Evolutionary conservation across 257 asterid genomes (phyloP).

Genomic region (Gynochthodes officinalis): DNA sequence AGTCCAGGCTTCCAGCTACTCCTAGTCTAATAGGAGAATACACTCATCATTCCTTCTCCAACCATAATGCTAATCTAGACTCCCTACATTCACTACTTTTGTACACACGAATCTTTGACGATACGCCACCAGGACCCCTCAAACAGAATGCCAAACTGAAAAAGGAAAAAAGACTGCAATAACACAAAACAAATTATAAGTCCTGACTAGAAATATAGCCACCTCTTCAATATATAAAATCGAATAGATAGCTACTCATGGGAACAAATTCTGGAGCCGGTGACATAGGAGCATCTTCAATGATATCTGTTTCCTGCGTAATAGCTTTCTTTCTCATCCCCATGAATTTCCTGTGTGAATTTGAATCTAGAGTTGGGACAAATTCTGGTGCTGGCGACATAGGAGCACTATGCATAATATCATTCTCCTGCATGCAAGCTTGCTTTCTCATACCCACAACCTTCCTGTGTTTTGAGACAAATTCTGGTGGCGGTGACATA

Average conservation of each 20-base stretch:
- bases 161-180: slow-evolving; percentile 12
- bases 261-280: slow-evolving; percentile 48
- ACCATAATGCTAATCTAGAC: slow-evolving; percentile 4
- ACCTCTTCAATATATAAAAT: slow-evolving; percentile 37
- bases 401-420: slow-evolving; percentile 12
- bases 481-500: slow-evolving; percentile 41
- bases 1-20: slow-evolving; percentile 18
- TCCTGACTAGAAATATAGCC: slow-evolving; percentile 25
- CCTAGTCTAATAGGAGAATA: slow-evolving; percentile 2
- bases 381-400: slow-evolving; percentile 43
- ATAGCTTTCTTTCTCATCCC: slow-evolving; percentile 28
- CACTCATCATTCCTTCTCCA: background rate
- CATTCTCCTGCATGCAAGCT: slow-evolving; percentile 9
- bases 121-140: slow-evolving; percentile 6
- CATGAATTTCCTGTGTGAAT: slow-evolving; percentile 22
- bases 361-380: slow-evolving; percentile 30
- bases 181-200: slow-evolving; percentile 13
- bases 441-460: slow-evolving; percentile 27
- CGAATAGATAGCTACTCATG: slow-evolving; percentile 42
- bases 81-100: slow-evolving; percentile 14
- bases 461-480: slow-evolving; percentile 38
- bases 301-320: slow-evolving; percentile 9
- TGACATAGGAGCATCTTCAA: slow-evolving; percentile 29
- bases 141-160: background rate
- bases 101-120: slow-evolving; percentile 10